A percentile compares a stretch with the other conserved stretches of the same genome.
phyloP scores from a whole-genome alignment of 1,284 basidiomycete species.

The Athelia sp. region DNA sequence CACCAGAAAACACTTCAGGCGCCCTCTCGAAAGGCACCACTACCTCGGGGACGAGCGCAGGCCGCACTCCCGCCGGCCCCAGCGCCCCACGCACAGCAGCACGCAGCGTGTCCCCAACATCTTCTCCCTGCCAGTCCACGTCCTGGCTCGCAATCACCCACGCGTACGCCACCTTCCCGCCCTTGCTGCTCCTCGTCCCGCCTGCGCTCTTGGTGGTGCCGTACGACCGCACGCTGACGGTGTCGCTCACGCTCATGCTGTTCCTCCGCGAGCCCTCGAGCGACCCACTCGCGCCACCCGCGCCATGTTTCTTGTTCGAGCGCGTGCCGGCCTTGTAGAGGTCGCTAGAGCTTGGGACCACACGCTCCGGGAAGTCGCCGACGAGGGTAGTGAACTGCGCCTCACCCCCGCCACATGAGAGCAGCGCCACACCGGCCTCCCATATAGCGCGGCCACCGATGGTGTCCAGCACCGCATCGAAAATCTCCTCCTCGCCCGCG shows the following conservation, averaged over 20 bases:
- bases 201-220: not conserved
- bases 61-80: conserved; percentile 36
- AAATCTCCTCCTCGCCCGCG: conserved; percentile 49
- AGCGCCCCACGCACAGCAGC: conserved; percentile 48
- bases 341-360: conserved; percentile 64
- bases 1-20: conserved; percentile 28
- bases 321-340: conserved; percentile 68
- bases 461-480: conserved; percentile 80
- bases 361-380: conserved; percentile 57
- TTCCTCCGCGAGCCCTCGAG: conserved; percentile 10
- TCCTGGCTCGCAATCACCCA: conserved; percentile 73
- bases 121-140: conserved; percentile 75
- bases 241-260: not conserved
- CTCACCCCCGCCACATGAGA: conserved; percentile 31
- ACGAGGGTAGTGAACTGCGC: conserved; percentile 73
- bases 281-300: conserved; percentile 13
- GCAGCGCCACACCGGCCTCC: conserved; percentile 61
- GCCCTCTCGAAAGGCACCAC: conserved; percentile 36
- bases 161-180: conserved; percentile 55
- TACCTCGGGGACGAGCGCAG: conserved; percentile 29
- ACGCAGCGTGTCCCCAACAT: conserved; percentile 61
- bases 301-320: conserved; percentile 40
- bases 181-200: conserved; percentile 18
- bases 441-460: conserved; percentile 74
- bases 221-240: not conserved